Evolutionary conservation across 2,329 filamentous ascomycete genomes (phyloP), one percentile per base, ranked within the genome.

Genomic region (Blumeria graminis): DNA sequence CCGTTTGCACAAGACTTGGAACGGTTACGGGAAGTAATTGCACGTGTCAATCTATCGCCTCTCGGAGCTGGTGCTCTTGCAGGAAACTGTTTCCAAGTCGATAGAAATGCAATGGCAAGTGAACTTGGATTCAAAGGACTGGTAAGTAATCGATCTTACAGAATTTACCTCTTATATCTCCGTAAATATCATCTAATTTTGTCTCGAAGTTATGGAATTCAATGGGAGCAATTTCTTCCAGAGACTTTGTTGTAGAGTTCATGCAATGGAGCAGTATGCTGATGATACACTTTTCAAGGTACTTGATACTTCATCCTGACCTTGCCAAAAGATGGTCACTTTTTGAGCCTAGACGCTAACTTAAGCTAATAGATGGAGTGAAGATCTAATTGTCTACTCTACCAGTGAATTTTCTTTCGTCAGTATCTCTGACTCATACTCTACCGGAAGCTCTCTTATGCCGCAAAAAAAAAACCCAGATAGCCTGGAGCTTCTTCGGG

Each of bases 321-420:
- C 18, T 11, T 28, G 22, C 22, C 22, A 28, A 28, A 28, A 28
- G 22, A 28, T 28, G 2, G 22, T 28, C 22, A 28, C 22, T 28
- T 28, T 4, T 28, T 28, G 22, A 28, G 22, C 22, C 28, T 16
- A 14, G 14, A 11, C 7, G 7, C 28, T 52, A 52, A 52, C 32
- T 14, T 32, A 32, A 14, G 4, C 22, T n/a, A 34, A 4, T 2
- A 52, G 59, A 22, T 90, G 84, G 81, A 78, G 82, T 3, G 86
- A 94, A 70, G 88, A 94, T 66, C 71, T 94, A 58, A 93, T 94
- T 70, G 77, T 93, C 65, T 89, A 90, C 71, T 81, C 76, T 28
- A 80, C 81, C 8, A 70, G 79, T 57, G 64, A 65, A 67, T 92
- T 90, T 65, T 78, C 80, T 16, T 90, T 86, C 66, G 76, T 88